Base-by-base conservation (phyloP, 106 monocot genomes). In the Vanilla planifolia region DNA sequence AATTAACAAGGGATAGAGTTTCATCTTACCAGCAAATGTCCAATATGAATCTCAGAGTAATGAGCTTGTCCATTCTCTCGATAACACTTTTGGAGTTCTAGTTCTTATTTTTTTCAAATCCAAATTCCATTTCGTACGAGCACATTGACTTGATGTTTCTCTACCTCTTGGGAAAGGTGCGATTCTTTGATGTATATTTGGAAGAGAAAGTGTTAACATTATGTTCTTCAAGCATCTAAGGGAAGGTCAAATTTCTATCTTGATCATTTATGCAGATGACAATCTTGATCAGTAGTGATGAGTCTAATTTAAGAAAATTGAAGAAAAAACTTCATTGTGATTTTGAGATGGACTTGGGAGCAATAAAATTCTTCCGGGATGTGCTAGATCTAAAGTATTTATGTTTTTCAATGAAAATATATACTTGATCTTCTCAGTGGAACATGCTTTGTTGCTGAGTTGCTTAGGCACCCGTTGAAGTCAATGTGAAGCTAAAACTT, bases 401-500 rank as follows among this genome's bases (percentile, higher is more conserved):
- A 50, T 7, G 48, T n/a, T 14, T 20, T 6, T 21, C 48, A 50
- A 50, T 5, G 9, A 7, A 50, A 6, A 19, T 50, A 50, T 19
- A 17, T 3, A 9, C 48, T 50, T 50, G 48, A 3, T 19, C 23
- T 50, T 0, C 48, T 50, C n/a, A 5, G 48, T 50, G 48, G 7
- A 50, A 50, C 48, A 50, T 50, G n/a, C 48, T 50, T 50, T n/a
- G 48, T 20, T 50, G 48, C 17, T 20, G n/a, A 17, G 48, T 17
- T 14, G n/a, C 48, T 21, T n/a, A 50, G 6, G 23, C 9, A 2
- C 48, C 48, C 17, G 23, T 19, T 23, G 9, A 50, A 23, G 21
- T 23, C 9, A 14, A 50, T 23, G 7, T 50, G 2, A 50, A 50
- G 48, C 48, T 50, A 1, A n/a, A 50, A 19, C 48, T 6, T 50